A percentile compares a stretch with the other conserved stretches of the same genome.
Conservation (phyloP, 768 basidiomycete species). For the Neoboletus brunneissimus region DNA sequence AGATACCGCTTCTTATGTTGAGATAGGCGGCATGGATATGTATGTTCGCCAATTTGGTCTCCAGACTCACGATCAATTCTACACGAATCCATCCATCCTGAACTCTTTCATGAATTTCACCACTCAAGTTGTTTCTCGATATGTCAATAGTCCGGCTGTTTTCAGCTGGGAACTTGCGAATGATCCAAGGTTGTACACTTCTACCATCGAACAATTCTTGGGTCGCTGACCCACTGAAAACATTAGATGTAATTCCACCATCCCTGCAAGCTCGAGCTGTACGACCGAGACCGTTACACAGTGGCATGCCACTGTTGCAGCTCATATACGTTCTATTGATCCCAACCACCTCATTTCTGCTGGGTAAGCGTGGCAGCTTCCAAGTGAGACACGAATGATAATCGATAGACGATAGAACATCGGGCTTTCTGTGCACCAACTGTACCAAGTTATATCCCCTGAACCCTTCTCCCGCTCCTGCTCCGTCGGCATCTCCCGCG, state of each 20-base stretch:
- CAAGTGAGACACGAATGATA: background rate
- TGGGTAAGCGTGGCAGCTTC: slow-evolving; percentile 42
- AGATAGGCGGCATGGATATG: slow-evolving; percentile 60
- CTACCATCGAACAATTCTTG: background rate
- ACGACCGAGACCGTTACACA: slow-evolving; percentile 50
- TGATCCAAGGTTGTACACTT: slow-evolving; percentile 49
- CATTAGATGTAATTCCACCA: slow-evolving; percentile 54
- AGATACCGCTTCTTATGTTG: slow-evolving; percentile 3
- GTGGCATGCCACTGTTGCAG: slow-evolving; percentile 52
- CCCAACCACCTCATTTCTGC: slow-evolving; percentile 63
- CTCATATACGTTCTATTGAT: slow-evolving; percentile 46
- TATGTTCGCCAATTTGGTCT: slow-evolving; percentile 52
- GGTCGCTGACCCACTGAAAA: slow-evolving; percentile 1
- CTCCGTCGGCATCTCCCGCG: slow-evolving; percentile 41
- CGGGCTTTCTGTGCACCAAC: slow-evolving; percentile 57
- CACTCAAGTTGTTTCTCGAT: slow-evolving; percentile 51
- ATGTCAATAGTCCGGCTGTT: slow-evolving; percentile 50
- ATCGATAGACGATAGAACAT: slow-evolving; percentile 33
- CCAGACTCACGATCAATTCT: slow-evolving; percentile 56
- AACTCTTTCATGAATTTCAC: slow-evolving; percentile 58
- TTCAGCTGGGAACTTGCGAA: slow-evolving; percentile 65
- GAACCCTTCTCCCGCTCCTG: slow-evolving; percentile 28
- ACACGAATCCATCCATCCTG: slow-evolving; percentile 47
- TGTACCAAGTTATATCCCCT: slow-evolving; percentile 56
- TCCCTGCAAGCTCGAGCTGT: slow-evolving; percentile 43